Base-by-base conservation (phyloP, 1,284 basidiomycete species). In the Irpex sp. region DNA sequence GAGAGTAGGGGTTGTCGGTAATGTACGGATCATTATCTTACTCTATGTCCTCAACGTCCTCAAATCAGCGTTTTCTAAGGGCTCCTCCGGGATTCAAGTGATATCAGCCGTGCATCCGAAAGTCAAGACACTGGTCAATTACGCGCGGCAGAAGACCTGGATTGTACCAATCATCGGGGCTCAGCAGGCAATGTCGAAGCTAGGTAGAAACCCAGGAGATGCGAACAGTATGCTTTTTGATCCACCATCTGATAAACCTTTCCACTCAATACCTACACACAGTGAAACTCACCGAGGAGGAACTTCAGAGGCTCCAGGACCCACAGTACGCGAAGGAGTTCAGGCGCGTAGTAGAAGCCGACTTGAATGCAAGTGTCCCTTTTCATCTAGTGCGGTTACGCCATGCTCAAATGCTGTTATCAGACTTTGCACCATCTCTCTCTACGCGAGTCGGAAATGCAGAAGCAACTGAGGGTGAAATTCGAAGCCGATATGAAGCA, bases 101-200 rank as follows among this genome's bases (percentile, higher is more conserved):
- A 82, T 88, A 0, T 78, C 87, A 0, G 79, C 84, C 1, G 71
- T 89, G 9, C 85, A 87, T 65, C 78, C 82, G 1, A 77, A 77
- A 61, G 85, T 86, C 4, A 71, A 74, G 58, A 77, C 79, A 62
- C 62, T 89, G 31, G 73, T 76, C 39, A 86, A 87, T 70, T 89
- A 82, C 67, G 85, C 85, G 39, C 80, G 85, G 13, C 82, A 85
- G 1, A 81, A 82, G 69, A 86, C 86, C 0, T 89, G 85, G 87
- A 77, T 89, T 46, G 78, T 83, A 2, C 70, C 78, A 1, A 78
- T 80, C 0, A 85, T 87, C 63, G 76, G 79, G 4, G 71, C 74
- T 36, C 75, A 76, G 6, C 76, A 75, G 47, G 68, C 84, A 31
- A 61, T 73, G 5, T 71, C 75, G 47, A 68, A 83, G 26, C 69